Evolutionary conservation across 305 asterid genomes (phyloP), one percentile per base, ranked within the genome.

Genomic region (Fraxinus paxiana): DNA sequence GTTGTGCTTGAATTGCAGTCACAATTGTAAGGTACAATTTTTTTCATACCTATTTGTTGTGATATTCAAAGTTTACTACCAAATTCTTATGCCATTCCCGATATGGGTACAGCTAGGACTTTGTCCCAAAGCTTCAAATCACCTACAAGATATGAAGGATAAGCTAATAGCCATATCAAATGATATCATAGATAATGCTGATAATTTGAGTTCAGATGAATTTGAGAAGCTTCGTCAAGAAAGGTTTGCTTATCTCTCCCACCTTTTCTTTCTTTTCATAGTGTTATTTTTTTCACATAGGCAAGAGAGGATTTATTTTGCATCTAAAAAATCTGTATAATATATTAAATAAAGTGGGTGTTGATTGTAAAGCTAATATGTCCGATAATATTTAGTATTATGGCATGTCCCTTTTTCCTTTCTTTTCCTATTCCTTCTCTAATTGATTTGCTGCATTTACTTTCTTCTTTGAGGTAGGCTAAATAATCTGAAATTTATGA

Each of bases 61-160:
- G 48, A 13, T 48, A 59, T 72, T 78, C 76, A 63, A 75, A 83
- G 18, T 81, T 82, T 75, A 59, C 80, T 73, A 70, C 48, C 78
- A 26, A 70, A 46, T 81, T 85, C 85, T 82, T 77, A 86, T 61
- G 75, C 82, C 35, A 76, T 56, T 74, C 75, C 61, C 84, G 79
- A 67, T 75, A 73, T 75, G 85, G 83, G 79, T 86, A 85, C 94
- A 96, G 99, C 89, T 96, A 65, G 98, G 97, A 76, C 87, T 86
- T 86, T 96, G 99, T 86, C 92, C 97, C 41, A 93, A 91, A 84
- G 98, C 97, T 85, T 85, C 88, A 85, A 77, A 73, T 72, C 99
- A 96, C 89, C 89, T 96, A 79, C 96, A 92, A 85, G 89, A 84
- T 30, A 82, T 96, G 92, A 96, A 96, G 89, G 98, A 94, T 83